These are phyloP conservation scores for Pseudopyrenochaeta lycopersici DNA, from an alignment of 2,329 filamentous ascomycete species.

Conservation along the genomic window DNA sequence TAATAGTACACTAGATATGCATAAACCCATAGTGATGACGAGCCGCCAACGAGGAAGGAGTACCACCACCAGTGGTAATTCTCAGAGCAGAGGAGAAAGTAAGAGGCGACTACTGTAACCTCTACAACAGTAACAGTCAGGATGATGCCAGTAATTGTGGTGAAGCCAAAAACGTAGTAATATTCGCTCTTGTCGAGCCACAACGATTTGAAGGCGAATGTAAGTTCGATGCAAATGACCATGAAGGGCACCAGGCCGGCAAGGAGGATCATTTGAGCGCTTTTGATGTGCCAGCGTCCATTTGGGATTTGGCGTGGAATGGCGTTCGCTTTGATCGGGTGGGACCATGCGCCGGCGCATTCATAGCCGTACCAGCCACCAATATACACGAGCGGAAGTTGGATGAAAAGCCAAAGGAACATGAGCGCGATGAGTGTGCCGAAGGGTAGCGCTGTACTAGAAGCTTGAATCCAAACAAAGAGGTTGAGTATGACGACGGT, in stretches of 20 bases:
- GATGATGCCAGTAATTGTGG: conserved; percentile 76
- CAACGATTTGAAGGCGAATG: conserved; percentile 86
- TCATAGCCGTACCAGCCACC: conserved; percentile 82
- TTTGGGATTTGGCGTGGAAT: conserved; percentile 77
- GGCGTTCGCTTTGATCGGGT: conserved; percentile 79
- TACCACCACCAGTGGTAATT: conserved; percentile 96
- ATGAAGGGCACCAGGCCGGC: conserved; percentile 84
- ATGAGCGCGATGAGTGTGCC: conserved; percentile 77
- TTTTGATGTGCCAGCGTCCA: conserved; percentile 78
- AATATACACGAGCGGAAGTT: conserved; percentile 83
- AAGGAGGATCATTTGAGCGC: conserved; percentile 70
- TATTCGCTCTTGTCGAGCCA: conserved; percentile 93
- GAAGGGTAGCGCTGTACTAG: conserved; percentile 86
- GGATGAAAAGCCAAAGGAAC: conserved; percentile 83
- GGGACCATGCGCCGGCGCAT: conserved; percentile 74
- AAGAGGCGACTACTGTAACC: conserved; percentile 83
- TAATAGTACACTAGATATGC: conserved; percentile 87
- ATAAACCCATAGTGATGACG: conserved; percentile 83
- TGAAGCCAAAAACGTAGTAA: conserved; percentile 90
- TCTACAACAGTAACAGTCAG: conserved; percentile 80
- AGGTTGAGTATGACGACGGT: conserved; percentile 83
- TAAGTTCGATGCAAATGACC: conserved; percentile 85
- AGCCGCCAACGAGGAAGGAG: conserved; percentile 80
- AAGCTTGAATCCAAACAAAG: conserved; percentile 90
- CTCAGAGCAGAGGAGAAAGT: conserved; percentile 79